Evolutionary conservation across 805 yeast genomes (phyloP).

Genomic region (Candida coleopterorum): DNA sequence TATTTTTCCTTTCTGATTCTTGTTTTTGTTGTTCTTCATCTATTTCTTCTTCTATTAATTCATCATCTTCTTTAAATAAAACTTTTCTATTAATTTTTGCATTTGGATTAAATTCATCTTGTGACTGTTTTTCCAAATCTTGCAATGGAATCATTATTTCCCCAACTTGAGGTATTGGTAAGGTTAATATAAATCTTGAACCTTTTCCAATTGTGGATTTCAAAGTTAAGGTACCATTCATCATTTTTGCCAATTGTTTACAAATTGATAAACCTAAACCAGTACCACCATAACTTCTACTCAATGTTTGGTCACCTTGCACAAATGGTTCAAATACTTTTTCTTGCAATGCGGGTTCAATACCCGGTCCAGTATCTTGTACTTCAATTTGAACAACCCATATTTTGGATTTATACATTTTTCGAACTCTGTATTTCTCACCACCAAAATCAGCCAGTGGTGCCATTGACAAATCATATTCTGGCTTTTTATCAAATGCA

Average conservation of each 20-base stretch:
- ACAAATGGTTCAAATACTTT: conserved; percentile 94
- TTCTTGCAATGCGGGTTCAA: conserved; percentile 73
- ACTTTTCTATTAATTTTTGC: conserved; percentile 51
- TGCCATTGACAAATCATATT: conserved; percentile 11
- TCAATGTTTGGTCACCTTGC: conserved; percentile 92
- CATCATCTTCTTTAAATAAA: conserved; percentile 22
- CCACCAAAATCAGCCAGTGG: conserved; percentile 6
- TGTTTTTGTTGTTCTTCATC: neutral
- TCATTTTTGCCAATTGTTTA: conserved; percentile 82
- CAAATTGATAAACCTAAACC: conserved; percentile 90
- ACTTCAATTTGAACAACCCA: conserved; percentile 72
- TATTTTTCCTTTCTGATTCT: neutral
- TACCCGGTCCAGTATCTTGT: conserved; percentile 92
- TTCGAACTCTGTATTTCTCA: conserved; percentile 30
- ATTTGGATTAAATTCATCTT: conserved; percentile 62
- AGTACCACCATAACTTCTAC: conserved; percentile 92
- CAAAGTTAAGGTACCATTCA: conserved; percentile 80
- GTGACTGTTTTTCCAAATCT: conserved; percentile 42
- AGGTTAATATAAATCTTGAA: conserved; percentile 73
- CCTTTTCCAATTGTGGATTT: conserved; percentile 78
- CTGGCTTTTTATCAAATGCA: conserved; percentile 9
- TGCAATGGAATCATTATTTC: conserved; percentile 40
- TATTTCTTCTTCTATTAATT: neutral
- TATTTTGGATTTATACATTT: conserved; percentile 33
- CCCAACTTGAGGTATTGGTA: conserved; percentile 68